These are phyloP conservation scores for Sonneratia caseolaris DNA, from an alignment of 345 rosid species.

Conservation along the genomic window DNA sequence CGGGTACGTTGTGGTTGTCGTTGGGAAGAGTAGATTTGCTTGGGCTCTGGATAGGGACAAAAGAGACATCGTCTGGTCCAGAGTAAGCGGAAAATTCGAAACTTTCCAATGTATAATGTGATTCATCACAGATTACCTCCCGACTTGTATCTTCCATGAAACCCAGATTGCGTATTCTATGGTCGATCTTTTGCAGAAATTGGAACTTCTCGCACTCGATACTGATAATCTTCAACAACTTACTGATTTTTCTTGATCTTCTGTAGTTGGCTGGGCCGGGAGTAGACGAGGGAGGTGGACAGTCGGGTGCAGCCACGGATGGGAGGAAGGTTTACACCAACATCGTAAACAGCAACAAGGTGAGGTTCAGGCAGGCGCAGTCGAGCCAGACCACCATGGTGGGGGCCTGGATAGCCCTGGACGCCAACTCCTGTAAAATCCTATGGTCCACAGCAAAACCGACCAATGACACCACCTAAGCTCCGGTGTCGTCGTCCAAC, in stretches of 20 bases:
- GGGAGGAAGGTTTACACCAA: constrained; percentile 26
- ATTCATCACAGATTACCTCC: too few relatives aligned
- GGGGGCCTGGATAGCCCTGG: constrained; percentile 38
- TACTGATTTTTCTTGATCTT: too few relatives aligned
- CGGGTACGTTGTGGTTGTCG: constrained; percentile 22
- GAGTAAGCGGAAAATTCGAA: constrained; percentile 10
- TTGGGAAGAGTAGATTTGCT: constrained; percentile 40
- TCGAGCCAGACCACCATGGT: constrained; percentile 26
- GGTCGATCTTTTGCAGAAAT: too few relatives aligned
- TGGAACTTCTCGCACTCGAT: too few relatives aligned
- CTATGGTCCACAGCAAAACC: constrained; percentile 33
- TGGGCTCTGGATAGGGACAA: constrained; percentile 37
- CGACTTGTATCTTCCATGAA: too few relatives aligned
- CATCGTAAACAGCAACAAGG: constrained; percentile 23
- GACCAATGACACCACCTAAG: constrained; percentile 27
- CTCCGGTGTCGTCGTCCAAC: constrained; percentile 23
- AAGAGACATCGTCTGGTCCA: constrained; percentile 31
- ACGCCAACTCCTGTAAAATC: constrained; percentile 25
- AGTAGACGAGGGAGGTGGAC: constrained; percentile 22
- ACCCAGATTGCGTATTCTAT: too few relatives aligned
- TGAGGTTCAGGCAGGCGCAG: constrained; percentile 28
- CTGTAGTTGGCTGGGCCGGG: constrained; percentile 33
- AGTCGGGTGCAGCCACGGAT: constrained; percentile 37
- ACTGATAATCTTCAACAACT: too few relatives aligned
- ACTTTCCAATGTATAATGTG: too few relatives aligned